These are phyloP conservation scores for Solanum peruvianum DNA, from an alignment of 257 asterid genomes.

Conservation along the genomic window DNA sequence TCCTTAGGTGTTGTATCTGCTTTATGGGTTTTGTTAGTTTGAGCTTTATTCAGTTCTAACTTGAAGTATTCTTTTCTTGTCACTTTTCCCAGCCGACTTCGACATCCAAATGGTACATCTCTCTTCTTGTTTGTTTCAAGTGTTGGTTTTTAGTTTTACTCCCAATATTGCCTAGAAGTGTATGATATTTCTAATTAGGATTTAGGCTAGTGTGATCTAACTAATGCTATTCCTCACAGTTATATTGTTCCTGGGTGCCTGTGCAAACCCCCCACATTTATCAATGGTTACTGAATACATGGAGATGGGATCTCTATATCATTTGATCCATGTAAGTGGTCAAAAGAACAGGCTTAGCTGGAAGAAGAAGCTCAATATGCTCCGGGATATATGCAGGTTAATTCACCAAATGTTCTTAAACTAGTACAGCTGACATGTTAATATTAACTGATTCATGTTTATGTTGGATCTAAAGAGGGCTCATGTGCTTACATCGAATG, in stretches of 20 bases:
- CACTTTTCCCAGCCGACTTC: slow-evolving; percentile 66
- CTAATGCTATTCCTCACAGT: slow-evolving; percentile 32
- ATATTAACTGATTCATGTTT: slow-evolving; percentile 9
- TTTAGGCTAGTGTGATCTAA: neutral
- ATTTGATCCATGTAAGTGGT: slow-evolving; percentile 84
- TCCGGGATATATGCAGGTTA: slow-evolving; percentile 98
- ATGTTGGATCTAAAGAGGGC: slow-evolving; percentile 42
- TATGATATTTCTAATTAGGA: neutral
- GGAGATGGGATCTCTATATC: slow-evolving; percentile 94
- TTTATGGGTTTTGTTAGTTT: neutral
- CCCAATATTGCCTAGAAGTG: neutral
- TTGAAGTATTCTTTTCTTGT: neutral
- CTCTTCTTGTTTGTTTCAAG: slow-evolving; percentile 10
- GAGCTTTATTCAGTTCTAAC: slow-evolving; percentile 22
- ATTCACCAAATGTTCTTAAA: neutral
- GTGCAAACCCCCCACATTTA: slow-evolving; percentile 85
- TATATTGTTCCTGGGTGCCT: slow-evolving; percentile 93
- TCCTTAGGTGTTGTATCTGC: slow-evolving; percentile 53
- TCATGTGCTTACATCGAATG: slow-evolving; percentile 97
- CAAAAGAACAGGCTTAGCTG: slow-evolving; percentile 83
- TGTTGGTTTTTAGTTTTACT: neutral
- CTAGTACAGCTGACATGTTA: neutral
- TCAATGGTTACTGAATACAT: slow-evolving; percentile 93
- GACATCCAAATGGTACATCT: slow-evolving; percentile 90
- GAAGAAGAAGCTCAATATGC: slow-evolving; percentile 84